Evolutionary conservation across 352 stramenopile genomes (phyloP).

Genomic region (Phytophthora citrophthora): DNA sequence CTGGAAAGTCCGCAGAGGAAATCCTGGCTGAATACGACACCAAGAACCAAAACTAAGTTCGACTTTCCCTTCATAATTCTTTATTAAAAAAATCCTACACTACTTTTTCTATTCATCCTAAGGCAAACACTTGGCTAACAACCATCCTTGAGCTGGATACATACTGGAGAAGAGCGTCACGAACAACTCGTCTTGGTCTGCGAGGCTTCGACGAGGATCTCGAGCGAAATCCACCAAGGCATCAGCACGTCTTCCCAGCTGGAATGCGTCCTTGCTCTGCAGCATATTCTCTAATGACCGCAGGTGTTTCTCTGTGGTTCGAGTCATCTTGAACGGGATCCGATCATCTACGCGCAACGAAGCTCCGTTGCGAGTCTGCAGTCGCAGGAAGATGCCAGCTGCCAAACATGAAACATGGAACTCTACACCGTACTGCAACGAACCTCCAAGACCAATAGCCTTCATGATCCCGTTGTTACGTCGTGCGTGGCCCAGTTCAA

Average conservation of each 20-base stretch:
- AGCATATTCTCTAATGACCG: slow-evolving; percentile 73
- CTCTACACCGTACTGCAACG: slow-evolving; percentile 76
- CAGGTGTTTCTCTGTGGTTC: slow-evolving; percentile 83
- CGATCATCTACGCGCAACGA: slow-evolving; percentile 76
- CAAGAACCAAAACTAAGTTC: background rate
- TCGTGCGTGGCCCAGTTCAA: slow-evolving; percentile 69
- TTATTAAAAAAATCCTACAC: slow-evolving; percentile 14
- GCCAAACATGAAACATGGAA: slow-evolving; percentile 82
- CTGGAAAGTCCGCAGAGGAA: slow-evolving; percentile 24
- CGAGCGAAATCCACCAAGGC: slow-evolving; percentile 72
- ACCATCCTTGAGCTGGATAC: slow-evolving; percentile 80
- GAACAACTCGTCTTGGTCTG: slow-evolving; percentile 88
- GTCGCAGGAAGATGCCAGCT: slow-evolving; percentile 75
- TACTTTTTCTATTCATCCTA: slow-evolving; percentile 30
- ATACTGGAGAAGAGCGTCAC: slow-evolving; percentile 85
- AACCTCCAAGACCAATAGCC: slow-evolving; percentile 79
- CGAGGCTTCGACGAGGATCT: slow-evolving; percentile 71
- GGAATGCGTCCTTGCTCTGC: slow-evolving; percentile 81
- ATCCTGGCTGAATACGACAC: slow-evolving; percentile 21
- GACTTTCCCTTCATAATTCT: slow-evolving; percentile 18
- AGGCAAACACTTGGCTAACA: slow-evolving; percentile 74
- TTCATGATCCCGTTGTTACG: slow-evolving; percentile 88
- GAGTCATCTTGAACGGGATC: slow-evolving; percentile 81
- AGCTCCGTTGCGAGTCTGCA: slow-evolving; percentile 78
- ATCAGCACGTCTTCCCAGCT: slow-evolving; percentile 76